Percentiles rank a stretch among this genome's conserved stretches.
phyloP scores from a whole-genome alignment of 805 yeast species.

The Lipomyces japonicus region DNA sequence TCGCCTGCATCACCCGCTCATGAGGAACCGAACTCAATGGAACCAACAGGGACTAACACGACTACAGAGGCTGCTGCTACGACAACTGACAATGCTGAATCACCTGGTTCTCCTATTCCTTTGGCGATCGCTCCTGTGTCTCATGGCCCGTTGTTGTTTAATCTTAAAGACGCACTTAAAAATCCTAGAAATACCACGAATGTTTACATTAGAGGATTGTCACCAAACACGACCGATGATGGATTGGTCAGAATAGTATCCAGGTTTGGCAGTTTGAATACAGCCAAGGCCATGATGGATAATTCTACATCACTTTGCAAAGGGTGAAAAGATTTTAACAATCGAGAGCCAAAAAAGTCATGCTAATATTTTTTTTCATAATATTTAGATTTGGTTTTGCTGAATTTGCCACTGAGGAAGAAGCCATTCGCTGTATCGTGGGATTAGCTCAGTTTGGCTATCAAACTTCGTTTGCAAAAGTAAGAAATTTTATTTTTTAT shows the following conservation, averaged over 20 bases:
- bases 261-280: slow-evolving; percentile 46
- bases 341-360: background rate
- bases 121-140: too few relatives aligned
- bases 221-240: slow-evolving; percentile 51
- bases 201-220: slow-evolving; percentile 61
- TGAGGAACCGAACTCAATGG: too few relatives aligned
- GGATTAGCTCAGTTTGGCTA: slow-evolving; percentile 29
- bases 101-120: too few relatives aligned
- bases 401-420: slow-evolving; percentile 37
- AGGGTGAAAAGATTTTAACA: slow-evolving; percentile 20
- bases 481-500: background rate
- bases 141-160: too few relatives aligned
- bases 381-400: slow-evolving; percentile 41
- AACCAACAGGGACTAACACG: too few relatives aligned
- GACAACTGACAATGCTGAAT: too few relatives aligned
- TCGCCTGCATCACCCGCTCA: too few relatives aligned
- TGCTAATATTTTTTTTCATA: background rate
- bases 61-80: too few relatives aligned
- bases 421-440: slow-evolving; percentile 30
- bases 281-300: slow-evolving; percentile 51
- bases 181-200: slow-evolving; percentile 43
- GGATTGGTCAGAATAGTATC: slow-evolving; percentile 44
- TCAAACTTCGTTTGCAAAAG: slow-evolving; percentile 32
- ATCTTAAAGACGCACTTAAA: slow-evolving; percentile 26
- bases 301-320: slow-evolving; percentile 28